Evolutionary conservation across 2,329 filamentous ascomycete species (phyloP), one percentile per base, ranked within the genome.

Genomic region (Fusarium liriodendri): DNA sequence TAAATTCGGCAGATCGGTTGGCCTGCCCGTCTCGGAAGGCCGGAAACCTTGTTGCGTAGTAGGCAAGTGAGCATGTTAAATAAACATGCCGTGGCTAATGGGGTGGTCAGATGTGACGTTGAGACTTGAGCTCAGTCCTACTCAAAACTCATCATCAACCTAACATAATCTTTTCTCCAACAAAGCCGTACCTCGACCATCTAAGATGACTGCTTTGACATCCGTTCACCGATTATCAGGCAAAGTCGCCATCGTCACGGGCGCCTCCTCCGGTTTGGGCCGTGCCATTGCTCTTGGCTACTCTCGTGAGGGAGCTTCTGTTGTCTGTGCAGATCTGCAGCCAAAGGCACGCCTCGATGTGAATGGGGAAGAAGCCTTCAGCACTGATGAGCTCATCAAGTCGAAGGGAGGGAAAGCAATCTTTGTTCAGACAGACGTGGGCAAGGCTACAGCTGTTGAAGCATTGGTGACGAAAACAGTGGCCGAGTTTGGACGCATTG

Each of bases 271-370:
- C 0, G 86, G 86, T 2, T 76, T 87, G 0, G 85, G 86, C 1
- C 81, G 86, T 5, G 83, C 85, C 1, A 87, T 88, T n/a, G 78
- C 85, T 0, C 70, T 85, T 2, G 81, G 79, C 3, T 87, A 85
- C 63, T 81, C 84, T 1, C 76, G 70, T 4, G 82, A 87, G 63
- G 86, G 85, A 5, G 84, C 85, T 0, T 72, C 71, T 7, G 72
- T 88, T 7, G 81, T 86, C 22, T 87, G 84, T 37, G 82, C 84
- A 1, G 85, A 87, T 67, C 70, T 86, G 0, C 75, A 69, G 18
- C 79, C 76, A 1, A 58, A 71, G 20, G 80, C 79, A 37, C 79
- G 77, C 18, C 62, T 67, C 1, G 70, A 76, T n/a, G 69, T 81
- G 16, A 67, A 75, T 4, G 77, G 68, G 1, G 78, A 85, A 3